phyloP scores from a whole-genome alignment of 441 rosid genomes.

The Mallotus japonicus region DNA sequence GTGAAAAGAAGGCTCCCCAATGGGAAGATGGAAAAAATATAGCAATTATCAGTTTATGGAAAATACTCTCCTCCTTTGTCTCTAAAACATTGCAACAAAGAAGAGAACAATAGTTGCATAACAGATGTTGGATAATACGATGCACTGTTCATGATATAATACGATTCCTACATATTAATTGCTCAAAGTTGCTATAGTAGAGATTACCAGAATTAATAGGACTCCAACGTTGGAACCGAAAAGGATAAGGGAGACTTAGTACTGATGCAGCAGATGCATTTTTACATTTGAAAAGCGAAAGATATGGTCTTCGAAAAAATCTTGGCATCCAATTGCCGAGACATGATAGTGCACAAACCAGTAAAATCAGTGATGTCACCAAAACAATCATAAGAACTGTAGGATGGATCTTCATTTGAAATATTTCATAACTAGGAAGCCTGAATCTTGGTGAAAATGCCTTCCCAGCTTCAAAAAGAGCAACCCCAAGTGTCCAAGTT shows the following conservation, averaged over 20 bases:
- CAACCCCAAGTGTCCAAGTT: slow-evolving; percentile 98
- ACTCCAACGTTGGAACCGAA: slow-evolving; percentile 84
- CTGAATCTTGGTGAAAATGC: slow-evolving; percentile 61
- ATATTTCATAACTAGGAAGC: slow-evolving; percentile 52
- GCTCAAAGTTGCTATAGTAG: slow-evolving; percentile 1
- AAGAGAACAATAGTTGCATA: neutral
- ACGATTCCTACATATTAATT: no score
- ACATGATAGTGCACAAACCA: slow-evolving; percentile 71
- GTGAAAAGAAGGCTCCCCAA: no score
- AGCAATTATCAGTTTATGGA: no score
- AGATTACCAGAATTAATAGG: slow-evolving; percentile 71
- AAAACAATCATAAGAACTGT: slow-evolving; percentile 52
- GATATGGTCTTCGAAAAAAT: slow-evolving; percentile 65
- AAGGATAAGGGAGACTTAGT: slow-evolving; percentile 75
- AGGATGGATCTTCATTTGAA: slow-evolving; percentile 71
- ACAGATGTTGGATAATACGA: no score
- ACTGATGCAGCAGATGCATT: slow-evolving; percentile 60
- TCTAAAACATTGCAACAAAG: no score
- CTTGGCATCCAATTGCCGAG: slow-evolving; percentile 66
- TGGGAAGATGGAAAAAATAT: no score
- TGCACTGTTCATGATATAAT: no score
- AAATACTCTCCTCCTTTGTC: no score
- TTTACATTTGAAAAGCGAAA: slow-evolving; percentile 75
- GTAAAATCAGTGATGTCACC: slow-evolving; percentile 60
- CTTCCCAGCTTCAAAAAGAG: slow-evolving; percentile 84